Evolutionary conservation across 805 yeast species (phyloP).

Genomic region (Hanseniaspora hatyaiensis): DNA sequence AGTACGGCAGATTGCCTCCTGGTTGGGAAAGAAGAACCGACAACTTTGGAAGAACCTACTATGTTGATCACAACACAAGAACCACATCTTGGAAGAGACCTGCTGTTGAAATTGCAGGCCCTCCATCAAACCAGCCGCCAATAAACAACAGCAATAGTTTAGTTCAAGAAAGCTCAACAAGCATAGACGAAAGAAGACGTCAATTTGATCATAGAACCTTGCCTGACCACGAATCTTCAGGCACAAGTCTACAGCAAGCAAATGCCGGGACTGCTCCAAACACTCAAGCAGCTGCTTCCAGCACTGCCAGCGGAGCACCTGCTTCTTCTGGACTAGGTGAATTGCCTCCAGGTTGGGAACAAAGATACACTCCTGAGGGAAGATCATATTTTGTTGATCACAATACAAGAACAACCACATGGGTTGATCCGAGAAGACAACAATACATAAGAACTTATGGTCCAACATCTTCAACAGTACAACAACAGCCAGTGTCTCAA

Average conservation of each 20-base stretch:
- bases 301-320: constrained; percentile 66
- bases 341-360: constrained; percentile 98
- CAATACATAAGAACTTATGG: constrained; percentile 95
- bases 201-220: constrained; percentile 84
- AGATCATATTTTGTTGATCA: constrained; percentile 97
- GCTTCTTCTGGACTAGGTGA: constrained; percentile 86
- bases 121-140: constrained; percentile 34
- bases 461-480: constrained; percentile 66
- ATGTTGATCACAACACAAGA: constrained; percentile 94
- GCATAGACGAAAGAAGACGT: constrained; percentile 77
- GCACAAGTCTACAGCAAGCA: constrained; percentile 31
- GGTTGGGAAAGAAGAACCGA: constrained; percentile 99
- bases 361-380: constrained; percentile 94
- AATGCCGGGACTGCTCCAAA: constrained; percentile 36
- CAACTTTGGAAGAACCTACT: constrained; percentile 91
- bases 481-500: constrained; percentile 95
- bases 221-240: constrained; percentile 52
- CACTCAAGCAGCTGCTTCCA: no score
- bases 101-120: constrained; percentile 65
- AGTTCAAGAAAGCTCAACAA: constrained; percentile 50
- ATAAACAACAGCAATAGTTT: no score
- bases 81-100: constrained; percentile 99
- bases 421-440: constrained; percentile 99
- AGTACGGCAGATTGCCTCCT: constrained; percentile 87
- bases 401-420: constrained; percentile 97